Conservation (phyloP, 1,284 basidiomycete species). For the Leccinum fuscescens region DNA sequence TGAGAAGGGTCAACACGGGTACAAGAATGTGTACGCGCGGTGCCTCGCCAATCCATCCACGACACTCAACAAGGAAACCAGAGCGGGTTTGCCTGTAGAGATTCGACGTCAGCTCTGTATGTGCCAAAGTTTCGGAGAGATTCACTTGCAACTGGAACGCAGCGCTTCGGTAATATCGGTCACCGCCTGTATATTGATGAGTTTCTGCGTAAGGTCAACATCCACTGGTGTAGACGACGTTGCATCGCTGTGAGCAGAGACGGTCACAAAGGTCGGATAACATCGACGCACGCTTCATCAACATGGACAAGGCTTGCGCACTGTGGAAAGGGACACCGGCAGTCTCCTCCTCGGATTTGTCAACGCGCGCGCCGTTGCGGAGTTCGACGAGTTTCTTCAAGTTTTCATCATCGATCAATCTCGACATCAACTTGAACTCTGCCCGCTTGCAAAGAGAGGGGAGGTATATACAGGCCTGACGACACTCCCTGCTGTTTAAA, state of each 20-base stretch:
- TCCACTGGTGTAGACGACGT: constrained; percentile 16
- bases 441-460: constrained; percentile 30
- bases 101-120: constrained; percentile 1
- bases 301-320: constrained; percentile 28
- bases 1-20: neutral
- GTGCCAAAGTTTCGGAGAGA: neutral
- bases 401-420: constrained; percentile 21
- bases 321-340: constrained; percentile 25
- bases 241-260: neutral
- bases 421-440: constrained; percentile 10
- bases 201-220: constrained; percentile 1
- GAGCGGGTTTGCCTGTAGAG: constrained; percentile 15
- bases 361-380: constrained; percentile 15
- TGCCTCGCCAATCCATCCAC: constrained; percentile 21
- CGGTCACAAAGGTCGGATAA: neutral
- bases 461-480: constrained; percentile 29
- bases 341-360: constrained; percentile 19
- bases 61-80: constrained; percentile 25
- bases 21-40: constrained; percentile 7
- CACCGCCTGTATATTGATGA: constrained; percentile 20
- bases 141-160: constrained; percentile 19
- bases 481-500: constrained; percentile 7
- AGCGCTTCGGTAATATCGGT: constrained; percentile 21
- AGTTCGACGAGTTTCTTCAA: constrained; percentile 19
- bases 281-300: constrained; percentile 23